Conservation (phyloP, 768 basidiomycete species). For the Arthromyces matolae region DNA sequence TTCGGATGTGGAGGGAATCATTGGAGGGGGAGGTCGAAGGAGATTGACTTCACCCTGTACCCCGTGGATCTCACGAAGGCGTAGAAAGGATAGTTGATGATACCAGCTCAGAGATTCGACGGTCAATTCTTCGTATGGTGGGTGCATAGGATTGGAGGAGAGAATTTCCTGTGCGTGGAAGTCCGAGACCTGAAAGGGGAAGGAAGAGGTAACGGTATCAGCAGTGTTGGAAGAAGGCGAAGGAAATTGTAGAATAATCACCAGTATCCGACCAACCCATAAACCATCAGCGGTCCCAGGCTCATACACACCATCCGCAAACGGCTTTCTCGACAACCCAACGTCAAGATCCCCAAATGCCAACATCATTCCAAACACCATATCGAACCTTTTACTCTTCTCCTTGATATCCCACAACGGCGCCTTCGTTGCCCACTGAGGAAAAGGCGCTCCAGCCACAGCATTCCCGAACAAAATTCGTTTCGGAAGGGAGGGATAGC, state of each 20-base stretch:
- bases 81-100: conserved; percentile 38
- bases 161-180: conserved; percentile 13
- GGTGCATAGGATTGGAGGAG: conserved; percentile 12
- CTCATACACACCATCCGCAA: conserved; percentile 30
- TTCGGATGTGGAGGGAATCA: neutral
- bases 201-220: neutral
- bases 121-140: conserved; percentile 24
- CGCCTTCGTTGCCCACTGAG: conserved; percentile 14
- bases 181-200: conserved; percentile 22
- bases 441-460: neutral
- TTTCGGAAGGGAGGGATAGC: conserved; percentile 1
- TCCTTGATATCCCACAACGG: conserved; percentile 3
- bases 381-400: conserved; percentile 41
- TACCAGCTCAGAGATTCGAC: neutral
- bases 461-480: neutral
- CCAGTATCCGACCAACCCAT: conserved; percentile 56
- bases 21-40: neutral
- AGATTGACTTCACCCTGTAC: conserved; percentile 17
- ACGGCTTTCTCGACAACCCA: conserved; percentile 4
- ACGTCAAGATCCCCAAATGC: conserved; percentile 31
- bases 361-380: conserved; percentile 48
- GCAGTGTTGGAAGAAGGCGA: neutral
- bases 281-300: conserved; percentile 47
- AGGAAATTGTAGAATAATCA: conserved; percentile 30
- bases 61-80: conserved; percentile 50